A percentile compares a stretch with the other conserved stretches of the same genome.
Evolutionary conservation across 176 grass and related monocot species (phyloP).

Genomic region (Hsuehochloa calcarea): DNA sequence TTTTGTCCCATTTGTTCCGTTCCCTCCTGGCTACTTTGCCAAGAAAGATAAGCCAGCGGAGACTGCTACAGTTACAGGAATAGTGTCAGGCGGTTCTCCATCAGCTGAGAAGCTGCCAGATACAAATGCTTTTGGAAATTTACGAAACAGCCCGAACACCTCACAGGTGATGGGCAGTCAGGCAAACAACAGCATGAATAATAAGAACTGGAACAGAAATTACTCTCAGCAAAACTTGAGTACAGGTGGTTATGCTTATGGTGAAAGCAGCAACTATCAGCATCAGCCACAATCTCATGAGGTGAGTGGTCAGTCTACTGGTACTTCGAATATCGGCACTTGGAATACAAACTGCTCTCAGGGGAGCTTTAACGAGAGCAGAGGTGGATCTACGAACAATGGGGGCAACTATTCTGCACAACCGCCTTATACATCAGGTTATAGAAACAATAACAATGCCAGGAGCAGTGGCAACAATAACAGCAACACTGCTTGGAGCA

Average conservation of each 20-base stretch:
- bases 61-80: constrained; percentile 21
- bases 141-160: neutral
- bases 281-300: constrained; percentile 31
- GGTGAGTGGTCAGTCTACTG: neutral
- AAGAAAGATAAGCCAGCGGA: constrained; percentile 67
- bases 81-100: constrained; percentile 28
- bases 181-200: constrained; percentile 27
- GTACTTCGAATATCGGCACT: constrained; percentile 13
- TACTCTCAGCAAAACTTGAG: constrained; percentile 26
- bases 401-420: constrained; percentile 28
- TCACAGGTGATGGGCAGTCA: constrained; percentile 21
- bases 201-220: constrained; percentile 29
- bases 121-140: constrained; percentile 22
- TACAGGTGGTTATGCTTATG: constrained; percentile 20
- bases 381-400: constrained; percentile 15
- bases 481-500: neutral
- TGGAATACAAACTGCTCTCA: constrained; percentile 11
- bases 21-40: constrained; percentile 87
- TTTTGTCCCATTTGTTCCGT: constrained; percentile 89
- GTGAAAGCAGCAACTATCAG: constrained; percentile 20
- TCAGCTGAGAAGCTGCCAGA: constrained; percentile 23
- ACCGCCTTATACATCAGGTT: constrained; percentile 29
- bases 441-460: constrained; percentile 25
- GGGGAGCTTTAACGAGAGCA: constrained; percentile 22
- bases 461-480: neutral